phyloP scores from a whole-genome alignment of 139 green algal genomes.

The Spirogloea muscicola region DNA sequence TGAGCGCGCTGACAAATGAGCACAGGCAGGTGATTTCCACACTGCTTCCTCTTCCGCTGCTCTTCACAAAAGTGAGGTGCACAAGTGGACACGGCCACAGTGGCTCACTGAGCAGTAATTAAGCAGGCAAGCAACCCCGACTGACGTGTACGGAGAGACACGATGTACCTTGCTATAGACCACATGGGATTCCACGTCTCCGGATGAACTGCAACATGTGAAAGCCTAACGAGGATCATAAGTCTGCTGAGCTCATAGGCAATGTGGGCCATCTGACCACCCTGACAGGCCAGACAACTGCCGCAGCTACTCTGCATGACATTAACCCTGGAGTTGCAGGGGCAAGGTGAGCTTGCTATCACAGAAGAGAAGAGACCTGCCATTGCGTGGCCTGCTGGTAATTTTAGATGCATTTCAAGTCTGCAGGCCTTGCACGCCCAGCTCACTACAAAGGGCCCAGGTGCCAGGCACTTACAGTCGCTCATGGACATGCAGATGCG shows the following conservation, averaged over 20 bases:
- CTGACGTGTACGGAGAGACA: too few relatives aligned
- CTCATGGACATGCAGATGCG: constrained; percentile 94
- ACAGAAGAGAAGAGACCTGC: too few relatives aligned
- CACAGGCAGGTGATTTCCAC: too few relatives aligned
- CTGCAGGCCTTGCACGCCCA: background rate
- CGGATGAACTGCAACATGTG: constrained; percentile 32
- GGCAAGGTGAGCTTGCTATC: background rate
- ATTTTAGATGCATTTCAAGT: background rate
- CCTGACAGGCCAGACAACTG: background rate
- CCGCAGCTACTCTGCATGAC: background rate
- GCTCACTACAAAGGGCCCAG: background rate
- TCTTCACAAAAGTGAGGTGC: background rate
- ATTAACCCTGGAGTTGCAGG: background rate
- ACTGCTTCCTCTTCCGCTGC: background rate
- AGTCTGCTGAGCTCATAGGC: background rate
- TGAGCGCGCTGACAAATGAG: background rate
- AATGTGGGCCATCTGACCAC: background rate
- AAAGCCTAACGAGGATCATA: background rate
- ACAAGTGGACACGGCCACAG: too few relatives aligned
- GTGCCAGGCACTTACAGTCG: constrained; percentile 33
- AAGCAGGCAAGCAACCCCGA: too few relatives aligned
- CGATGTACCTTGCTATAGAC: constrained; percentile 35
- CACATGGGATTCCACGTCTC: constrained; percentile 47
- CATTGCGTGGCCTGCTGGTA: too few relatives aligned
- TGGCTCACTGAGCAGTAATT: too few relatives aligned